Evolutionary conservation across 2,329 filamentous ascomycete species (phyloP), one percentile per base, ranked within the genome.

Genomic region (Aspergillus latus): DNA sequence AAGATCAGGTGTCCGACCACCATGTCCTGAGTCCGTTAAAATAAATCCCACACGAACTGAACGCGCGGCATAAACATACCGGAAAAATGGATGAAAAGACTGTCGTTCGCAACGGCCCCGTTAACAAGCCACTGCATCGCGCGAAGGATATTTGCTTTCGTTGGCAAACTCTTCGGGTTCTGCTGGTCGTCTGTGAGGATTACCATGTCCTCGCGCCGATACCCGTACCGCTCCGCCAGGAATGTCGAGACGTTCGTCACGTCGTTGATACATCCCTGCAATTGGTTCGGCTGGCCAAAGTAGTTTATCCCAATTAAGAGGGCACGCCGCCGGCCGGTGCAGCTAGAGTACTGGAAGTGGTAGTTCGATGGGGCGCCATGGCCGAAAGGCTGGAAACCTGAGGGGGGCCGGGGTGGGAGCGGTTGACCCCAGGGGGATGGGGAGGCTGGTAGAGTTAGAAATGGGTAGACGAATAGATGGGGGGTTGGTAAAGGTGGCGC

Each of bases 51-150:
- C 21, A 21, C 21, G 21, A 16, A 21, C 21, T 21, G 21, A 21
- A 21, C 21, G 21, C 21, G 21, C 21, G 21, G 21, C 21, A 16
- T 21, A 5, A 3, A 5, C 80, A 57, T 77, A 91, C 89, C 92
- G 34, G 92, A 96, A 73, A 96, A 97, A 77, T 97, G 93, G 75
- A 97, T 94, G 76, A 97, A 97, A 1, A 97, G 82, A 4, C 93
- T 96, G 71, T 97, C 93, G 71, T 97, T 95, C 0, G 92, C 89
- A 57, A 84, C 84, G 5, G 93, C 93, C 69, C 95, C 92, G 74
- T 95, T 95, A 58, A 97, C 92, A n/a, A 97, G 80, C 93, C 93
- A 97, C 69, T 97, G 92, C 93, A 97, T 97, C 26, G 93, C 93
- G 50, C 93, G 84, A 15, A 97, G 74, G 54, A 97, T 96, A 70